phyloP scores from a whole-genome alignment of 2,329 filamentous ascomycete species.

The Aschersonia sp. region DNA sequence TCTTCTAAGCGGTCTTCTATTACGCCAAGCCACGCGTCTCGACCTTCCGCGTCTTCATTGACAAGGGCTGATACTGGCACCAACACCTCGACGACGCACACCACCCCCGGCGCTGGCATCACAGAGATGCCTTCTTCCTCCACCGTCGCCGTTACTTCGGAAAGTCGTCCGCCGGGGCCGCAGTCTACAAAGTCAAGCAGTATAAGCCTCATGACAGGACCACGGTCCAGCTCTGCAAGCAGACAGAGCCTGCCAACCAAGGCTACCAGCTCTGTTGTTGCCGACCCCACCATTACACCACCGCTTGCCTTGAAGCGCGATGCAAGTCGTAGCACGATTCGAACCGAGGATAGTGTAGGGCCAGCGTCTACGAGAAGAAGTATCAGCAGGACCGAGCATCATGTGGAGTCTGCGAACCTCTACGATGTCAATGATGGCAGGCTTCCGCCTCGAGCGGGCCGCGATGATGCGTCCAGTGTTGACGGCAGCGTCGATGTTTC shows the following conservation, averaged over 20 bases:
- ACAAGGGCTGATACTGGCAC: slow-evolving; percentile 24
- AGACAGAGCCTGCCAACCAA: slow-evolving; percentile 27
- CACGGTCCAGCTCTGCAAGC: slow-evolving; percentile 25
- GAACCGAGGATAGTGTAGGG: slow-evolving; percentile 27
- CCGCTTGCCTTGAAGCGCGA: slow-evolving; percentile 37
- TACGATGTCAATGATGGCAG: slow-evolving; percentile 24
- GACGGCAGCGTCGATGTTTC: slow-evolving; percentile 28
- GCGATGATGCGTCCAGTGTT: slow-evolving; percentile 28
- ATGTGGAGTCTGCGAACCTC: slow-evolving; percentile 18
- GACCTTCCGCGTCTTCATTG: slow-evolving; percentile 24
- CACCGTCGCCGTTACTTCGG: slow-evolving; percentile 16
- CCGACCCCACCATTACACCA: slow-evolving; percentile 30
- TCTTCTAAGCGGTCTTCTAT: slow-evolving; percentile 29
- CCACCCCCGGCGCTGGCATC: slow-evolving; percentile 15
- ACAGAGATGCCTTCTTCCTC: slow-evolving; percentile 23
- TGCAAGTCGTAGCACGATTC: slow-evolving; percentile 23
- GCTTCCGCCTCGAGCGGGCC: slow-evolving; percentile 17
- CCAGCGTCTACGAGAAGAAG: slow-evolving; percentile 24
- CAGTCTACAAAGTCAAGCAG: slow-evolving; percentile 34
- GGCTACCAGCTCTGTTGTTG: slow-evolving; percentile 24
- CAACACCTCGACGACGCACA: slow-evolving; percentile 12
- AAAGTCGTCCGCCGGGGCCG: slow-evolving; percentile 25
- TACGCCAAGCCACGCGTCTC: slow-evolving; percentile 24
- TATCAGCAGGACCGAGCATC: slow-evolving; percentile 26
- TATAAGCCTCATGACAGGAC: slow-evolving; percentile 27